A percentile compares a stretch with the other conserved stretches of the same genome.
phyloP scores from a whole-genome alignment of 2,329 filamentous ascomycete species.

The Fusarium verrucosum region DNA sequence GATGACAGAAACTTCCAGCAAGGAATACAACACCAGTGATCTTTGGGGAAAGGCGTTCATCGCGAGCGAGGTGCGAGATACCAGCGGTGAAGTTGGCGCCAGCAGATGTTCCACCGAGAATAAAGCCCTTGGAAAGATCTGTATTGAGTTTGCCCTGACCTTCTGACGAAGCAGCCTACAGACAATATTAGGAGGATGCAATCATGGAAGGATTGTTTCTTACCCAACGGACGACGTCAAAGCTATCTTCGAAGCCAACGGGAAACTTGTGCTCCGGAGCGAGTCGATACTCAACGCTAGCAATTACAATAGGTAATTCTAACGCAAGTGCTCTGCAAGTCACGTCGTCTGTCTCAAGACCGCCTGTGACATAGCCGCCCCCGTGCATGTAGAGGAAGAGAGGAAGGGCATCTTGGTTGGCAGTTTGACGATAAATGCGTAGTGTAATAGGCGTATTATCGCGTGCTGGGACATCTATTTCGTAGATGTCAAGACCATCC shows the following conservation, averaged over 20 bases:
- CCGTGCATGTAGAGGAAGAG: slow-evolving; percentile 43
- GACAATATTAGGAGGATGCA: not conserved
- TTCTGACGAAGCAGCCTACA: slow-evolving; percentile 33
- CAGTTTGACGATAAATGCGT: slow-evolving; percentile 33
- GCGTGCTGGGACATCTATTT: slow-evolving; percentile 35
- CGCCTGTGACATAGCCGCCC: slow-evolving; percentile 41
- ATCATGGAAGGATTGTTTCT: not conserved
- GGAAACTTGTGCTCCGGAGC: slow-evolving; percentile 62
- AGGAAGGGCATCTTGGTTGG: slow-evolving; percentile 16
- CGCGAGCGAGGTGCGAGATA: slow-evolving; percentile 54
- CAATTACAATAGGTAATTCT: slow-evolving; percentile 46
- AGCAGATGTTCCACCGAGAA: slow-evolving; percentile 61
- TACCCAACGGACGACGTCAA: slow-evolving; percentile 50
- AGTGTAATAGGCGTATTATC: slow-evolving; percentile 32
- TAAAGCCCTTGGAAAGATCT: slow-evolving; percentile 56
- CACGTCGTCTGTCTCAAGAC: slow-evolving; percentile 44
- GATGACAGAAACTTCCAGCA: slow-evolving; percentile 55
- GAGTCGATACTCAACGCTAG: slow-evolving; percentile 62
- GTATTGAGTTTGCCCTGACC: slow-evolving; percentile 49
- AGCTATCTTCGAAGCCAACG: slow-evolving; percentile 55
- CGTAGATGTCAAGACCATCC: slow-evolving; percentile 35
- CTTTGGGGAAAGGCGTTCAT: slow-evolving; percentile 50
- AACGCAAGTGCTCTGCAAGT: slow-evolving; percentile 40
- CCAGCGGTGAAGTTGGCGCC: slow-evolving; percentile 62
- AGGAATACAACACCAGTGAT: slow-evolving; percentile 59